Conservation (phyloP, 257 asterid genomes). For the Lycium barbarum region DNA sequence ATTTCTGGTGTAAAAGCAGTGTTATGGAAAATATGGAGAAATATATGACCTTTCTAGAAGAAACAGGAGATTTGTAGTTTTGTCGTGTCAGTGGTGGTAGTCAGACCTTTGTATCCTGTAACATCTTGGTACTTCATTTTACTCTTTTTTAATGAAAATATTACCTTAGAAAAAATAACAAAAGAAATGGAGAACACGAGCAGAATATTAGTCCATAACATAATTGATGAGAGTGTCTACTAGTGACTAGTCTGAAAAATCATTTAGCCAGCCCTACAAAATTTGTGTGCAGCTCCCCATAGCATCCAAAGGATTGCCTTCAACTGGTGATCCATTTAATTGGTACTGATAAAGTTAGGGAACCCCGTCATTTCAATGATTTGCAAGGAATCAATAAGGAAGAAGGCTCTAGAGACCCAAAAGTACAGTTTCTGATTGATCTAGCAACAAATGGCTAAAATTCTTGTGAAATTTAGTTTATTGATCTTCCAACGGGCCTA, state of each 20-base stretch:
- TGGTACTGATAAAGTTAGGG: neutral
- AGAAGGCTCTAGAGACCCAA: neutral
- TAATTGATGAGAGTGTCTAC: neutral
- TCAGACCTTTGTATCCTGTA: too few species aligned
- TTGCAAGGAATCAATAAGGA: neutral
- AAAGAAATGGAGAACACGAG: neutral
- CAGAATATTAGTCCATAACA: neutral
- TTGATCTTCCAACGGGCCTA: neutral
- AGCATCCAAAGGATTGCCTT: conserved; percentile 9
- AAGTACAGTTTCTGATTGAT: neutral
- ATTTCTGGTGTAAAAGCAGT: too few species aligned
- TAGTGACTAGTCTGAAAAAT: neutral
- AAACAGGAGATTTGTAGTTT: too few species aligned
- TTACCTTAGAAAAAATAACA: neutral
- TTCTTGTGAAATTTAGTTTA: neutral
- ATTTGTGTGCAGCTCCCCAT: neutral
- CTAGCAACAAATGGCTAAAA: neutral
- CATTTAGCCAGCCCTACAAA: neutral
- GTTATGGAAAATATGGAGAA: too few species aligned
- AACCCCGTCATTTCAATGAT: neutral
- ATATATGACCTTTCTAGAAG: too few species aligned
- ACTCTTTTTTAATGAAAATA: too few species aligned
- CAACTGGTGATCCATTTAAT: neutral
- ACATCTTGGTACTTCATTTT: too few species aligned
- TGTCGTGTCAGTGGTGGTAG: too few species aligned